Base-by-base conservation (phyloP, 1,284 basidiomycete genomes). In the Takashimella koratensis region DNA sequence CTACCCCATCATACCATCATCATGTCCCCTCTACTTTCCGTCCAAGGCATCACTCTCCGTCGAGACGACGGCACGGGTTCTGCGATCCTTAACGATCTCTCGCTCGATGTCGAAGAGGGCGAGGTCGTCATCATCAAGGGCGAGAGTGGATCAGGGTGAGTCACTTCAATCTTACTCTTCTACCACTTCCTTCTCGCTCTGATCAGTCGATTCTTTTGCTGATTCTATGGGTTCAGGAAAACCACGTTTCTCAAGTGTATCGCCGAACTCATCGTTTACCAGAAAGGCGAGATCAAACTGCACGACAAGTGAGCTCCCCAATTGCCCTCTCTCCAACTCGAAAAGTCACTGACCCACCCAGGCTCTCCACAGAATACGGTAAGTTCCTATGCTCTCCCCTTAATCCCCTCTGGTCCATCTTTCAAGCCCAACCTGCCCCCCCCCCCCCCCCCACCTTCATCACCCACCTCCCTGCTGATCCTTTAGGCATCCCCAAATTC, bases 241-340 rank as follows among this genome's bases (percentile, higher is more conserved):
- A 86, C 88, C 1, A 90, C 88, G 0, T 71, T 91, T 43, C 68
- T 92, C 43, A 92, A 90, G 71, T 90, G 88, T 62, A 79, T 92
- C 22, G 83, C 88, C 26, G 87, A 91, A 74, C 77, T 93, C 21
- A 83, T 83, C 56, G 73, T 87, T 3, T 88, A 88, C 65, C 76
- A 76, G 41, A 46, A 79, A 3, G 90, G 90, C 3, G 77, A 83
- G 45, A 78, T 89, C 42, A 59, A 81, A 4, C 84, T 85, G 62
- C 76, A 80, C 64, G 88, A 85, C 72, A 82, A 81, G 88, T 86
- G 60, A 61, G 80, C 76, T n/a, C n/a, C n/a, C n/a, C 30, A 36
- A 36, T 36, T 26, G 20, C 10, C 10, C 21, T n/a, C 16, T 11
- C 10, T 43, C 21, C 10, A 6, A 11, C 42, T 43, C 42, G 42